Base-by-base conservation (phyloP, 208 protist genomes). In the Lotmaria passim region DNA sequence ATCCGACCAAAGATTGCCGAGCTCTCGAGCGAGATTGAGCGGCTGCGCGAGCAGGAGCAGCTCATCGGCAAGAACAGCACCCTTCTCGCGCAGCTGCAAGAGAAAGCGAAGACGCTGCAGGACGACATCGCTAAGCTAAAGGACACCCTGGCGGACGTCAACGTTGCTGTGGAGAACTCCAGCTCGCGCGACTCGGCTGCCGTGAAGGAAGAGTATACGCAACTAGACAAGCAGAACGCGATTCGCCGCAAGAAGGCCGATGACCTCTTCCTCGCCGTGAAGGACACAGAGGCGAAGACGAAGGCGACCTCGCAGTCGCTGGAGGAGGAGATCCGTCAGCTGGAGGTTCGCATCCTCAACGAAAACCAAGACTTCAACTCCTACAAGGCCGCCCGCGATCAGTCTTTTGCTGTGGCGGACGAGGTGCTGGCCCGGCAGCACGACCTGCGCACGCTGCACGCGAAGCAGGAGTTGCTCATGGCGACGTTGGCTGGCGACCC, bases 1-100 rank as follows among this genome's bases (percentile, higher is more conserved):
- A 86, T 97, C 38, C 87, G 90, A 3, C 83, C 90, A 17, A 96
- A 96, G 79, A 96, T 93, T 28, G 77, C 88, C 14, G 86, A 95
- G 74, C 85, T 97, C 24, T 86, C 86, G 17, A 83, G 84, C 15
- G 91, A 97, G 83, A 93, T 96, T 58, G 88, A 94, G 73, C 76
- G 82, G 5, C 84, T 97, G 28, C 85, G 73, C 26, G 87, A 95
- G 79, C 86, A 97, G 81, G 90, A 94, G 75, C 75, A 87, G 69
- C 79, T 90, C 26, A 92, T 97, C 24, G 76, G 59, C 38, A 89
- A 93, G 62, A 93, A 89, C 82, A 86, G 86, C 69, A 73, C 76
- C 30, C 75, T 93, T 11, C 79, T 93, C 12, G 36, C 63, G 28
- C 87, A 96, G 76, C 84, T 93, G 59, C 86, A 93, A 73, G 85